Evolutionary conservation across 441 rosid species (phyloP), one percentile per base, ranked within the genome.

Genomic region (Erysimum cheiri): DNA sequence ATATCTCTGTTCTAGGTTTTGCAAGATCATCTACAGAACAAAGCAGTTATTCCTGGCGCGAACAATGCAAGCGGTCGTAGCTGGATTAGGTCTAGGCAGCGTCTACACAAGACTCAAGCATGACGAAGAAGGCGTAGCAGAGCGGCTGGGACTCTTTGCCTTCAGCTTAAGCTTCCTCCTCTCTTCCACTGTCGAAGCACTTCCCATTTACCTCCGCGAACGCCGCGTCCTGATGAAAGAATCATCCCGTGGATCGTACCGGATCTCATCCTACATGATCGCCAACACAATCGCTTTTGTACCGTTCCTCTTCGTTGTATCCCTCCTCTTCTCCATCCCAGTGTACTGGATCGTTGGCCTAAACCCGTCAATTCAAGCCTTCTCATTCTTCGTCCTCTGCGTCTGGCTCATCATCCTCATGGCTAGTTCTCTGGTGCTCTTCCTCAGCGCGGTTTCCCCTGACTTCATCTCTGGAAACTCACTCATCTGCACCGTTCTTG

Each of bases 11-110:
- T 85, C 87, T 0, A 83, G 89, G 50, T 84, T 88, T 70, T 85
- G 85, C 87, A 88, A 86, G 60, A 82, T 88, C 60, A 85, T 86
- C 12, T 84, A 85, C 73, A 72, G 93, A 63, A 86, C 87, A 24
- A 86, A 85, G 11, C 93, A 88, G 60, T 62, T 88, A n/a, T 77
- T 88, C 65, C 58, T 89, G 61, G 97, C 96, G 28, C 75, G 97
- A 77, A 89, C 97, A 5, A 87, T 89, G 95, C 97, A 91, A 74
- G 98, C 97, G 0, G 61, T 93, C 0, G 92, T 93, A 0, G 97
- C 89, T 0, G 93, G 90, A 14, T 69, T 84, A 1, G 90, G 90
- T 24, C 63, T 88, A 12, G 90, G 81, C 24, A 88, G 90, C 10
- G 87, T 88, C 3, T 88, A 84, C 60, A 46, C 87, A n/a, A 82